Base-by-base conservation (phyloP, 192 early-diverging fungal species). In the Gaertneriomyces semiglobifer region DNA sequence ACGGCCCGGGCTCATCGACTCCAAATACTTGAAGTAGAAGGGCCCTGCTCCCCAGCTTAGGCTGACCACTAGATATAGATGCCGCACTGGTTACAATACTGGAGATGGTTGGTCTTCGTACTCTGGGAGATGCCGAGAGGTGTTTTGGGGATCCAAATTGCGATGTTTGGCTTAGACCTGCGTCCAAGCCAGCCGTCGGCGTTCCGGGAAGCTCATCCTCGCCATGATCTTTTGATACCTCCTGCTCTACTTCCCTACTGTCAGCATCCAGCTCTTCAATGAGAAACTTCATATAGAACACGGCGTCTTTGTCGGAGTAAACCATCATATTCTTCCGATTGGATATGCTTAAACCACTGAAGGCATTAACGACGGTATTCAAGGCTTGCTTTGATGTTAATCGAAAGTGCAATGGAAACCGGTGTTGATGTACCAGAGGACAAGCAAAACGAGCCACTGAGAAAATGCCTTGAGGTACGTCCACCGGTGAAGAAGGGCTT, bases 311-410 rank as follows among this genome's bases (percentile, higher is more conserved):
- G 9, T 77, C 79, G 12, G 84, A 74, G 58, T 83, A 81, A 0
- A 90, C 88, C 62, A 87, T 88, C 86, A 90, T 88, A 62, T 88
- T 79, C 53, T 82, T 88, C 4, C 90, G 66, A 67, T 93, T 93
- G 50, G 76, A 73, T 19, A 93, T 88, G 41, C 81, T 79, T 14
- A 90, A 80, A 5, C 77, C 70, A 38, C 79, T 70, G 10, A 93
- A 76, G 0, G 82, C 66, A 11, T 73, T 71, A n/a, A 84, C 68
- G 6, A 90, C 72, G 19, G 69, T 76, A 46, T 76, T 88, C 11
- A 89, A 62, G 4, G 89, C 92, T 50, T 85, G 77, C 16, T 77
- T 74, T 2, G 89, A 83, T 52, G 79, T 78, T 48, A 93, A 74
- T 16, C 92, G 79, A 86, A 88, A 90, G 67, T 92, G 90, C 1